Evolutionary conservation across 208 protist species (phyloP), one percentile per base, ranked within the genome.

Genomic region (Acanthamoeba royreba): DNA sequence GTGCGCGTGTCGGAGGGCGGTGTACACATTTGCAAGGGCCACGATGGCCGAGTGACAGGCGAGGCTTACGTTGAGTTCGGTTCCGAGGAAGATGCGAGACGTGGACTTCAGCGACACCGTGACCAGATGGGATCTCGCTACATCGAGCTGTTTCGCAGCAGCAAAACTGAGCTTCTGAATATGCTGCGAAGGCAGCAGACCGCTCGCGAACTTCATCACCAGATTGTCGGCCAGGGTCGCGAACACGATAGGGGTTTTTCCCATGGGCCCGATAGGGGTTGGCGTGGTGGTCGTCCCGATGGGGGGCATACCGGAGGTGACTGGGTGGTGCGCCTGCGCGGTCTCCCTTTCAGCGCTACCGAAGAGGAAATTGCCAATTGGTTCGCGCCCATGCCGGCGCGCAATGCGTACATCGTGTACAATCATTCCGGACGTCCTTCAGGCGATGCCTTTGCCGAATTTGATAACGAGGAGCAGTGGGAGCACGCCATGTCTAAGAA

Each of bases 401-500:
- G 72, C 35, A 43, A 49, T 0, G 79, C 31, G 19, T 33, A 66
- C 35, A 88, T 88, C 79, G 11, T 42, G 3, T 28, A 63, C 47
- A 88, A 43, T 33, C 19, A 15, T 35, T 66, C 47, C 22, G 79
- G 79, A 4, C 79, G 79, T 4, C 79, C 79, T 4, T 88, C 79
- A 13, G 79, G 79, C 79, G 49, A 88, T 19, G 79, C 47, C 79
- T 88, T 88, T 42, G 79, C 49, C 31, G 47, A 88, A 19, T 88
- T 88, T 28, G 79, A 55, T 49, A 66, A 55, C 22, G 79, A 55
- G 47, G 3, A n/a, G 1, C 31, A 88, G 31, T 55, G 47, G 47
- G 47, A 88, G 22, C 45, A 66, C 79, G 79, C 79, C 49, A 55
- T 88, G 47, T 66, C 43, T 35, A 88, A 88, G 79, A 55, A 88